phyloP scores from a whole-genome alignment of 805 yeast species.

The Yamadazyma phyllophila region DNA sequence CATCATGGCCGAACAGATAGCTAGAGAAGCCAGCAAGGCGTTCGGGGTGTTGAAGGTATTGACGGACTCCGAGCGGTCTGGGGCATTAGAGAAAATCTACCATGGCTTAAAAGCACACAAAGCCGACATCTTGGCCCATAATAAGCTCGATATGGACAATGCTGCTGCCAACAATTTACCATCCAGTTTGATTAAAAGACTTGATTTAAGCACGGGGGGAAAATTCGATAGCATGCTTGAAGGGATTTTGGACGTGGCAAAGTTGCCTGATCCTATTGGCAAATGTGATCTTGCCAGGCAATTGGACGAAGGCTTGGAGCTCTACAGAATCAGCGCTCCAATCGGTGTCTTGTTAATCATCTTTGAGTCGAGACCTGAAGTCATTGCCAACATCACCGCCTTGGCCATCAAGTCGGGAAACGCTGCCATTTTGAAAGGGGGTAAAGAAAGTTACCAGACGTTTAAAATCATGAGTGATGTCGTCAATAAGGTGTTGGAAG shows the following conservation, averaged over 20 bases:
- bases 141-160: constrained; percentile 66
- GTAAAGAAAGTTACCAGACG: constrained; percentile 86
- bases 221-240: constrained; percentile 93
- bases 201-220: constrained; percentile 77
- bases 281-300: constrained; percentile 77
- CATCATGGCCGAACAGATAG: constrained; percentile 42
- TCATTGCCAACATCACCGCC: constrained; percentile 95
- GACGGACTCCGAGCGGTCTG: constrained; percentile 66
- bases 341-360: constrained; percentile 91
- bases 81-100: constrained; percentile 69
- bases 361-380: constrained; percentile 97
- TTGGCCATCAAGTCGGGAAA: constrained; percentile 95
- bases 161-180: constrained; percentile 65
- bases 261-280: constrained; percentile 90
- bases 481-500: constrained; percentile 55
- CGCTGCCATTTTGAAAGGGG: constrained; percentile 96
- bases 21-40: constrained; percentile 77
- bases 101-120: constrained; percentile 62
- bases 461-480: constrained; percentile 78
- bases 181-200: constrained; percentile 72
- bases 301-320: constrained; percentile 83
- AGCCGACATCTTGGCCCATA: constrained; percentile 65
- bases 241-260: constrained; percentile 90
- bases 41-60: constrained; percentile 81
- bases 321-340: constrained; percentile 86